Percentiles rank a stretch among this genome's conserved stretches.
phyloP scores from a whole-genome alignment of 768 basidiomycete genomes.

The Tylopilus intermedius region DNA sequence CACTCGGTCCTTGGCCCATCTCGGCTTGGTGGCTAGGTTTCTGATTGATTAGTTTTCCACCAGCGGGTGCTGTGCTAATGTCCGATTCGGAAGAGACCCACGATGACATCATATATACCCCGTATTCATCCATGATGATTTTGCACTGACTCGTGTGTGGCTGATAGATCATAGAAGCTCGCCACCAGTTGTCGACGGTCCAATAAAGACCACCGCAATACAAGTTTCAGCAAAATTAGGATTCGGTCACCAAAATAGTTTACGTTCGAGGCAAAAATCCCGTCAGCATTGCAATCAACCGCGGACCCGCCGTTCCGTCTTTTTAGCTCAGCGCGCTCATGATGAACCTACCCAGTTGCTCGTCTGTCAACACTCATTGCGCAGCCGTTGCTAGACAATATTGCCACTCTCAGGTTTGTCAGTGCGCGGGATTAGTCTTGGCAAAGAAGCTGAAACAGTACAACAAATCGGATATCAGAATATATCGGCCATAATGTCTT shows the following conservation, averaged over 20 bases:
- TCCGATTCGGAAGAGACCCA: neutral
- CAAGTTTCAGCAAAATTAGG: neutral
- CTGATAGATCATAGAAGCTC: neutral
- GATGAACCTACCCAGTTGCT: no score
- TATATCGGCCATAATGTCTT: conserved; percentile 32
- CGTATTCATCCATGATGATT: neutral
- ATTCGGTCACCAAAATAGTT: no score
- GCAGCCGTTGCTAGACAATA: neutral
- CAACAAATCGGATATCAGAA: conserved; percentile 18
- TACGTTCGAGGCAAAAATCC: neutral
- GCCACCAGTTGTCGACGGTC: neutral
- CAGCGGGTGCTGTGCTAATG: neutral
- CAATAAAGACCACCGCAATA: no score
- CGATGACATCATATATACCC: neutral
- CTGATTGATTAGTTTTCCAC: neutral
- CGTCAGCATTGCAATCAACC: no score
- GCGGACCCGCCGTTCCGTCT: neutral
- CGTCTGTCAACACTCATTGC: neutral
- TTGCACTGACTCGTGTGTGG: neutral
- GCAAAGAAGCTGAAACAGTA: neutral
- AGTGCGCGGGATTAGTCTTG: neutral
- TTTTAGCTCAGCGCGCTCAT: conserved; percentile 1
- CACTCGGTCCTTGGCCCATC: neutral
- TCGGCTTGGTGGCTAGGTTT: neutral
- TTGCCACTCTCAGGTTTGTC: neutral